These are phyloP conservation scores for Fulvia fulva DNA, from an alignment of 2,329 filamentous ascomycete species.

Conservation along the genomic window DNA sequence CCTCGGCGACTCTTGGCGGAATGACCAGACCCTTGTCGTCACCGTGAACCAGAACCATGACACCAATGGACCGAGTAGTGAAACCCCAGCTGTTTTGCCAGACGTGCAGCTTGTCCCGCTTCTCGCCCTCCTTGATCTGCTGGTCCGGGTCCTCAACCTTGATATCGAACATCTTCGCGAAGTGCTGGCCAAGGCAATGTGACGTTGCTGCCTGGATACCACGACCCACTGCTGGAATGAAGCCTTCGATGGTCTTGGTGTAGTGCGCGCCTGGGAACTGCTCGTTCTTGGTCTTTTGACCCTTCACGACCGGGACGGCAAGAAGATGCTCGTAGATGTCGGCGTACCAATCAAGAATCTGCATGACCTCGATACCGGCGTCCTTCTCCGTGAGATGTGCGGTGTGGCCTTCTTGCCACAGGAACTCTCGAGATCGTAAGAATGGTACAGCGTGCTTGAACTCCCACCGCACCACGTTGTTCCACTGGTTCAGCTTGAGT, in stretches of 20 bases:
- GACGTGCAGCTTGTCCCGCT: constrained; percentile 75
- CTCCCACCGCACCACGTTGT: constrained; percentile 92
- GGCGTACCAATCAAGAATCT: constrained; percentile 92
- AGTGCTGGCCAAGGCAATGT: constrained; percentile 94
- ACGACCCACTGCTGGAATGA: constrained; percentile 90
- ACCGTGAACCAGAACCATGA: constrained; percentile 98
- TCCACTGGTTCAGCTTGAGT: constrained; percentile 95
- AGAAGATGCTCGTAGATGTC: constrained; percentile 89
- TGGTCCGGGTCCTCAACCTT: constrained; percentile 85
- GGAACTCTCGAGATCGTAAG: constrained; percentile 86
- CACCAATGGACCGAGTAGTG: constrained; percentile 92
- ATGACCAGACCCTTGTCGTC: constrained; percentile 94
- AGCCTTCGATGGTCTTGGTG: constrained; percentile 94
- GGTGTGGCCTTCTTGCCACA: constrained; percentile 97
- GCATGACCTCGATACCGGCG: constrained; percentile 78
- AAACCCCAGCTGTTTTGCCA: constrained; percentile 99
- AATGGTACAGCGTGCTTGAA: constrained; percentile 88
- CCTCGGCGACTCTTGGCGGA: constrained; percentile 82
- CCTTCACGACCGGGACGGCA: constrained; percentile 90
- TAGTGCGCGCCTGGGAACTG: constrained; percentile 97
- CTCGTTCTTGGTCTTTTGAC: constrained; percentile 93
- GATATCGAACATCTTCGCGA: constrained; percentile 99
- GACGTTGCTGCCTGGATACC: constrained; percentile 96
- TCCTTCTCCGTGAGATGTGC: constrained; percentile 81
- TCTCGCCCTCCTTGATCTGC: constrained; percentile 59